A percentile compares a stretch with the other conserved stretches of the same genome.
These are phyloP conservation scores for Neofusicoccum umdonicola DNA, from an alignment of 2,329 filamentous ascomycete genomes.

Conservation along the genomic window DNA sequence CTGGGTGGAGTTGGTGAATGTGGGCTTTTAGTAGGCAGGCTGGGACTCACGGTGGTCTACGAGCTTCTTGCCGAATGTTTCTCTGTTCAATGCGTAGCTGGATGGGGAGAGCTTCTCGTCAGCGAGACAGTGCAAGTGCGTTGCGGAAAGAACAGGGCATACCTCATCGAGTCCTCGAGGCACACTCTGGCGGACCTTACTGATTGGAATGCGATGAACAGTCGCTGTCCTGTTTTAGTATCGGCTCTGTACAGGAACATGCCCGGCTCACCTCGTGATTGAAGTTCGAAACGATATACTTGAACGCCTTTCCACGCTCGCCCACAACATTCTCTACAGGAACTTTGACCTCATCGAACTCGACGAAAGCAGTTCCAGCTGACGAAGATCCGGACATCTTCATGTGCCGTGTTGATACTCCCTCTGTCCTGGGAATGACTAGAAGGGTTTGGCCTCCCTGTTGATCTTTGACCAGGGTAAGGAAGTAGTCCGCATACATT, in stretches of 20 bases:
- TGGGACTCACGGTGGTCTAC: slow-evolving; percentile 26
- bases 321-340: slow-evolving; percentile 31
- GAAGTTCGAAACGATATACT: slow-evolving; percentile 17
- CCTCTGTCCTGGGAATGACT: slow-evolving; percentile 54
- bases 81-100: slow-evolving; percentile 29
- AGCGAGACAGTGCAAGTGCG: no score
- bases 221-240: slow-evolving; percentile 32
- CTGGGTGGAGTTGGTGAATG: no score
- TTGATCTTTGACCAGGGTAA: slow-evolving; percentile 29
- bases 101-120: no score
- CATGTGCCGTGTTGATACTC: slow-evolving; percentile 63
- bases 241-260: neutral
- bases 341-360: slow-evolving; percentile 33
- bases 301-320: slow-evolving; percentile 29
- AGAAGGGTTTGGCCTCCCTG: slow-evolving; percentile 31
- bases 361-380: slow-evolving; percentile 30
- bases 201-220: slow-evolving; percentile 32
- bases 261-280: neutral
- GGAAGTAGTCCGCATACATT: slow-evolving; percentile 36
- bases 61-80: slow-evolving; percentile 32
- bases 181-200: slow-evolving; percentile 28
- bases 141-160: no score
- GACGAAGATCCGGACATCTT: slow-evolving; percentile 9
- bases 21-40: no score
- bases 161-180: slow-evolving; percentile 28